Evolutionary conservation across 345 rosid species (phyloP).

Genomic region (Bruguiera parviflora): DNA sequence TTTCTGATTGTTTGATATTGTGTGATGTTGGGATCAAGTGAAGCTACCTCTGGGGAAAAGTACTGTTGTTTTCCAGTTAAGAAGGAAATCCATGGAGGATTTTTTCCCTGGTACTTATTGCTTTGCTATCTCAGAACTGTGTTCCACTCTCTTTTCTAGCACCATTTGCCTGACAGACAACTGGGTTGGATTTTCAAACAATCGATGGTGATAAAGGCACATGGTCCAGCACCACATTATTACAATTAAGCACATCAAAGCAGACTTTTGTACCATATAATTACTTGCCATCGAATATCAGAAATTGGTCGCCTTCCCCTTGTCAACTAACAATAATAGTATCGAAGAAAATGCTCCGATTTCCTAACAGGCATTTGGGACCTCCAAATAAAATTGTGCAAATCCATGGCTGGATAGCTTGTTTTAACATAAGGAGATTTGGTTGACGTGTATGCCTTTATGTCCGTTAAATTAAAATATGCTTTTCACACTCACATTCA

Average conservation of each 20-base stretch:
- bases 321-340: no score
- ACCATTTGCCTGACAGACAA: constrained; percentile 24
- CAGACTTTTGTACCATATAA: constrained; percentile 4
- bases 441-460: no score
- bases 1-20: constrained; percentile 6
- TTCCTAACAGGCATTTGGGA: no score
- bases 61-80: constrained; percentile 8
- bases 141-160: background rate
- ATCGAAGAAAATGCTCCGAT: no score
- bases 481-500: no score
- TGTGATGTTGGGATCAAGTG: constrained; percentile 12
- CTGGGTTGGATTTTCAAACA: constrained; percentile 28
- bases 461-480: no score
- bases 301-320: background rate
- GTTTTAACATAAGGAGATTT: no score
- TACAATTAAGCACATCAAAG: constrained; percentile 14
- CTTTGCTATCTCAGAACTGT: constrained; percentile 7
- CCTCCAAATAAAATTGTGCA: no score
- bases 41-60: constrained; percentile 10
- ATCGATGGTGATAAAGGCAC: constrained; percentile 19
- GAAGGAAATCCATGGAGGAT: constrained; percentile 17
- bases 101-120: constrained; percentile 15
- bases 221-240: constrained; percentile 25
- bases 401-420: no score
- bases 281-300: background rate